phyloP scores from a whole-genome alignment of 306 rosid species.

The Hippophae rhamnoides region DNA sequence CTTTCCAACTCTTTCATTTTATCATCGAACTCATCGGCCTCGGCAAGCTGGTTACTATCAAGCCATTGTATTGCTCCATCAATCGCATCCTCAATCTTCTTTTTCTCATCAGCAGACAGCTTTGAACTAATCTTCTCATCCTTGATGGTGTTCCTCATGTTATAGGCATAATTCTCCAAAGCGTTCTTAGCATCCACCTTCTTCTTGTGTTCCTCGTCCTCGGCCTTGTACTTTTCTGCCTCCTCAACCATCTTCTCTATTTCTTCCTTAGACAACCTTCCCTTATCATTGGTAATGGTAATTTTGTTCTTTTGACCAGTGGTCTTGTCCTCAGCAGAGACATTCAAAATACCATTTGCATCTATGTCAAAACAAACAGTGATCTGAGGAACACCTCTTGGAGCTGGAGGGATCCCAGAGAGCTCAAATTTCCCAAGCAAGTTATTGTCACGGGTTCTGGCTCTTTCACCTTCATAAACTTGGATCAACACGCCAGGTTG shows the following conservation, averaged over 20 bases:
- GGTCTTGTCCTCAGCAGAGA: constrained; percentile 48
- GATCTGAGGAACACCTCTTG: constrained; percentile 48
- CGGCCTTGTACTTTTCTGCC: constrained; percentile 55
- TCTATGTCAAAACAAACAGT: constrained; percentile 54
- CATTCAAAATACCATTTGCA: constrained; percentile 61
- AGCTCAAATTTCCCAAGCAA: constrained; percentile 46
- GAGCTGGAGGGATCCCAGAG: constrained; percentile 50
- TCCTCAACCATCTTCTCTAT: constrained; percentile 53
- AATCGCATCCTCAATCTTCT: constrained; percentile 50
- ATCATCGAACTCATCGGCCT: constrained; percentile 54
- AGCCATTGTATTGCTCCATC: constrained; percentile 44
- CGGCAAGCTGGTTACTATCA: constrained; percentile 46
- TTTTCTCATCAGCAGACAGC: constrained; percentile 29
- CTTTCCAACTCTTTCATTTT: constrained; percentile 52
- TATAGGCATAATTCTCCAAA: constrained; percentile 41
- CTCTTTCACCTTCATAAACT: constrained; percentile 54
- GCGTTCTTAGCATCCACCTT: constrained; percentile 44
- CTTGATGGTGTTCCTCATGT: constrained; percentile 47
- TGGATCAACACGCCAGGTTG: constrained; percentile 54
- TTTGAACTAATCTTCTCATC: constrained; percentile 37
- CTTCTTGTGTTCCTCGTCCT: constrained; percentile 61
- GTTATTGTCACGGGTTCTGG: constrained; percentile 45
- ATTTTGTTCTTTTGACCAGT: constrained; percentile 45
- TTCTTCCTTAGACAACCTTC: constrained; percentile 41
- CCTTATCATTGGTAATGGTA: constrained; percentile 49